Conservation (phyloP, 441 rosid species). For the Melastoma candidum region DNA sequence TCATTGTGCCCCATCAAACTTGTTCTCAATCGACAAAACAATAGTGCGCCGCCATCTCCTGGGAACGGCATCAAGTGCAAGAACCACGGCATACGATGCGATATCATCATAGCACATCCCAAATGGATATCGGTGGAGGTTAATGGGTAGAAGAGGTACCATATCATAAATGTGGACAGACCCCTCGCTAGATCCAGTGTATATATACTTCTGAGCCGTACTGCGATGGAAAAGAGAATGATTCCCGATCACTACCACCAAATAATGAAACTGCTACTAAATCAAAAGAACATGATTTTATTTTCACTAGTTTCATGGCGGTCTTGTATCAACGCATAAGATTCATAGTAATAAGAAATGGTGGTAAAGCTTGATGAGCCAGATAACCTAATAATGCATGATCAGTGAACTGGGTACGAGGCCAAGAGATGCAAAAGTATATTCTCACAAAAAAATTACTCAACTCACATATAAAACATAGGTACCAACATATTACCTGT, state of each 20-base stretch:
- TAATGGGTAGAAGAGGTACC: slow-evolving; percentile 22
- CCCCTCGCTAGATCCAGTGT: slow-evolving; percentile 47
- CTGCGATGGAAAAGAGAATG: slow-evolving; percentile 27
- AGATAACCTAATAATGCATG: too few relatives aligned
- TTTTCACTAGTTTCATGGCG: too few relatives aligned
- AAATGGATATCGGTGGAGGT: too few relatives aligned
- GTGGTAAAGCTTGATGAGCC: too few relatives aligned
- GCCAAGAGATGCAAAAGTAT: too few relatives aligned
- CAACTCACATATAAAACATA: background rate
- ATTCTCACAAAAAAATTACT: background rate
- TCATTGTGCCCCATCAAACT: background rate
- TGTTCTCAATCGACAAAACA: too few relatives aligned
- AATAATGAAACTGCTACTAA: slow-evolving; percentile 5
- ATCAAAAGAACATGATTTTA: background rate
- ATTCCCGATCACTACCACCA: slow-evolving; percentile 1
- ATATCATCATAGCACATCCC: background rate
- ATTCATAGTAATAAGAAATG: too few relatives aligned
- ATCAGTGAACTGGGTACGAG: too few relatives aligned
- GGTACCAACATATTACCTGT: slow-evolving; percentile 29
- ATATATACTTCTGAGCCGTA: slow-evolving; percentile 61
- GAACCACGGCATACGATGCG: background rate
- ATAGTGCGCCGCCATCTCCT: too few relatives aligned
- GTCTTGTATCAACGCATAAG: too few relatives aligned
- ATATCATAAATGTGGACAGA: slow-evolving; percentile 46
- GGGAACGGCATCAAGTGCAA: too few relatives aligned